These are phyloP conservation scores for Leccinum longicurvipes DNA, from an alignment of 768 basidiomycete species.

Conservation along the genomic window DNA sequence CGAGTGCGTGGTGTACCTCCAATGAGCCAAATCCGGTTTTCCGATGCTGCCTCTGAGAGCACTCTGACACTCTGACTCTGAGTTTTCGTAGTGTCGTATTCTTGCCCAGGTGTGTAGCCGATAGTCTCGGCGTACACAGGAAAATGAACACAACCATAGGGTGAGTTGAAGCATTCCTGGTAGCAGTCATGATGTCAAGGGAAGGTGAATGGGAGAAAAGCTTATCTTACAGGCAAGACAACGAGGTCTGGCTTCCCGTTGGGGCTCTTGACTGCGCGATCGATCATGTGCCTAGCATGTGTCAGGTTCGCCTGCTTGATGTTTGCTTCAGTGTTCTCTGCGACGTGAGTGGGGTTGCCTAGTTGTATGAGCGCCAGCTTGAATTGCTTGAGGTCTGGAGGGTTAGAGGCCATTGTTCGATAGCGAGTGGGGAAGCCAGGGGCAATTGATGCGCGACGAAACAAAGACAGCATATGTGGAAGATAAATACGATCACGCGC, in stretches of 20 bases:
- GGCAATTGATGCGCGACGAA: conserved; percentile 8
- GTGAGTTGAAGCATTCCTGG: conserved; percentile 88
- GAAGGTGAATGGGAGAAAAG: background rate
- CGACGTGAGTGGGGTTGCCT: conserved; percentile 55
- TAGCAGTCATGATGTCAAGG: background rate
- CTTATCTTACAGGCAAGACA: conserved; percentile 69
- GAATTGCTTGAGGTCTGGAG: conserved; percentile 61
- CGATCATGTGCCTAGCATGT: conserved; percentile 78
- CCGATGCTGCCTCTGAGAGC: conserved; percentile 78
- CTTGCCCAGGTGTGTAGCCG: conserved; percentile 52
- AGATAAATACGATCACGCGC: background rate
- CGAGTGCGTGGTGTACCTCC: conserved; percentile 57
- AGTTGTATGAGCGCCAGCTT: conserved; percentile 89
- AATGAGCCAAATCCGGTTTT: conserved; percentile 82
- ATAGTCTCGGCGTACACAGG: conserved; percentile 82
- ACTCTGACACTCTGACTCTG: conserved; percentile 76
- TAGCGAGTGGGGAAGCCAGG: background rate
- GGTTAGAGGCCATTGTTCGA: conserved; percentile 29
- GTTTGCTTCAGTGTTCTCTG: conserved; percentile 28
- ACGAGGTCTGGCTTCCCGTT: conserved; percentile 67
- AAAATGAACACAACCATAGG: conserved; percentile 78
- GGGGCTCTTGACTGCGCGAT: conserved; percentile 54
- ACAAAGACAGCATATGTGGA: conserved; percentile 16
- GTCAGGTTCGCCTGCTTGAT: conserved; percentile 72
- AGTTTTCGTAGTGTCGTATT: conserved; percentile 53